A percentile compares a stretch with the other conserved stretches of the same genome.
Conservation (phyloP, 345 rosid species). For the Crucihimalaya himalaica region DNA sequence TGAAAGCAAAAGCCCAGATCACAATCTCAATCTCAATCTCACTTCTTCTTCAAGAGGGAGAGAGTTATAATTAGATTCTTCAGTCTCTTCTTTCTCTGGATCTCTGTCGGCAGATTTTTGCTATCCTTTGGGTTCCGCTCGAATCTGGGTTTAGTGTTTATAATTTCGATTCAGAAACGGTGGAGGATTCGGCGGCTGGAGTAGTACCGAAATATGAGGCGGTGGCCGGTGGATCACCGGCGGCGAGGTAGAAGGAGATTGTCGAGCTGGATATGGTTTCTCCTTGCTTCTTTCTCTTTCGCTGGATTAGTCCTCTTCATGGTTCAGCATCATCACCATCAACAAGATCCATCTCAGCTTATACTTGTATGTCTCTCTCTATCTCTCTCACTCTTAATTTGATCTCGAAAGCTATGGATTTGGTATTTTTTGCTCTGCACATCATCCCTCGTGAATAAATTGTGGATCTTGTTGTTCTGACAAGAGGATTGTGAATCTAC, state of each 20-base stretch:
- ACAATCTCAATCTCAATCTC: neutral
- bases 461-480: slow-evolving; percentile 24
- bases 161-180: slow-evolving; percentile 29
- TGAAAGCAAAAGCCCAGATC: slow-evolving; percentile 19
- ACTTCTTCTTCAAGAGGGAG: slow-evolving; percentile 17
- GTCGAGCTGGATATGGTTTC: slow-evolving; percentile 80
- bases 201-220: slow-evolving; percentile 56
- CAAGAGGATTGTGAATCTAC: neutral
- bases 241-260: slow-evolving; percentile 91
- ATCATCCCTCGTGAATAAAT: slow-evolving; percentile 1
- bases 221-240: slow-evolving; percentile 95
- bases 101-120: slow-evolving; percentile 28
- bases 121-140: neutral
- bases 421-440: neutral
- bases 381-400: neutral
- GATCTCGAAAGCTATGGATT: neutral
- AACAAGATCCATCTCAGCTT: slow-evolving; percentile 46
- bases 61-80: neutral
- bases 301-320: slow-evolving; percentile 81
- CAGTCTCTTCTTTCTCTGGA: neutral
- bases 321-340: slow-evolving; percentile 82
- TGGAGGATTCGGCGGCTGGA: slow-evolving; percentile 44
- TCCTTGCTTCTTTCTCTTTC: slow-evolving; percentile 64
- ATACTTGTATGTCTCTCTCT: slow-evolving; percentile 28
- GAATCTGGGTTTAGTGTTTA: slow-evolving; percentile 2